Base-by-base conservation (phyloP, 768 basidiomycete species). In the Pleurotus salmoneostramineus region DNA sequence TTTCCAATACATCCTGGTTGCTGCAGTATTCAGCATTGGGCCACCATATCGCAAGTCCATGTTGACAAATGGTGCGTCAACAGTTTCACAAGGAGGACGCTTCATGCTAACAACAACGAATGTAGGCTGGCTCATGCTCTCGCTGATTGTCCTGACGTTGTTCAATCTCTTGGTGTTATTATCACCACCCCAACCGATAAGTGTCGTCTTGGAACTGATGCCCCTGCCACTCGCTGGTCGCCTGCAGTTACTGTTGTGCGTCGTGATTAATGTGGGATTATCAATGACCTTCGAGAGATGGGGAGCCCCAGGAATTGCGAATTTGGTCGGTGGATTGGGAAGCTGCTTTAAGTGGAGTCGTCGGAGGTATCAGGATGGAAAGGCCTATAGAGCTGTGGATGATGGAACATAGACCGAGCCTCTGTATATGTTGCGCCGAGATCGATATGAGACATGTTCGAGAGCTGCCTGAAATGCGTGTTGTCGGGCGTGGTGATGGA, bases 1-100 rank as follows among this genome's bases (percentile, higher is more conserved):
- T 61, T 98, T 98, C 85, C 97, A 99, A 74, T 99, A 99, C 71
- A 93, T 98, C 66, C 77, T 98, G 50, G 92, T 97, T 6, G 97
- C 96, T 10, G 96, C 89, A 0, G 94, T 98, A 0, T 99, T 98
- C 75, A 96, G 93, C 69, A 97, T 98, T 63, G 97, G 97, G 0
- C 95, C 95, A 3, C 97, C 97, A 3, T 99, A 96, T 71, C 84
- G 97, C 50, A 90, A 92, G 71, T 82, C 94, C 27, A 91, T 98
- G 81, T 94, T 90, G 84, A 92, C 95, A 12, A 99, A 99, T 67
- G 84, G 95, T 95, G 67, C 57, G 85, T 68, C 45, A 55, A 61
- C 34, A 47, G 17, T 44, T 15, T 40, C 47, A 33, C 36, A 56
- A 12, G 37, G 11, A 6, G 15, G 47, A 51, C 44, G 42, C 1